Evolutionary conservation across 768 basidiomycete species (phyloP).

Genomic region (Amanita jacksonii): DNA sequence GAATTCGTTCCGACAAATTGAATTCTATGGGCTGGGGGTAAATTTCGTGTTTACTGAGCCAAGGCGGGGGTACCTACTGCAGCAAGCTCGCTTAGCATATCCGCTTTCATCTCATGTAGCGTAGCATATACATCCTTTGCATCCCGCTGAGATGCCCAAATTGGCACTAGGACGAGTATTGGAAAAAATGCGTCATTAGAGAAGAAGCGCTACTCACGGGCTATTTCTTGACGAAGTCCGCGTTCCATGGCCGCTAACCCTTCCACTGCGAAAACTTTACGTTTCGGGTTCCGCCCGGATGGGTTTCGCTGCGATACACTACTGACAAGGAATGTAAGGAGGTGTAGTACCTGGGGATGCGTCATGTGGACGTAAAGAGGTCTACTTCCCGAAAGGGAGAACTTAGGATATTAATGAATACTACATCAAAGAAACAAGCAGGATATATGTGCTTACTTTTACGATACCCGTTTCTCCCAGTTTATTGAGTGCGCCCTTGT

Average conservation of each 20-base stretch:
- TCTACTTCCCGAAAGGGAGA: constrained; percentile 26
- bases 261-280: constrained; percentile 58
- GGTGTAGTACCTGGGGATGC: constrained; percentile 56
- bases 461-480: constrained; percentile 27
- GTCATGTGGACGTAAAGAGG: constrained; percentile 50
- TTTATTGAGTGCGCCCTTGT: constrained; percentile 39
- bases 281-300: constrained; percentile 64
- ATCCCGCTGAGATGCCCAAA: constrained; percentile 45
- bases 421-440: neutral
- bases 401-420: constrained; percentile 19
- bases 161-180: constrained; percentile 31
- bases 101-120: constrained; percentile 57
- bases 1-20: constrained; percentile 62
- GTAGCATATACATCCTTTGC: constrained; percentile 36
- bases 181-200: constrained; percentile 2
- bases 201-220: constrained; percentile 21
- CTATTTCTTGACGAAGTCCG: constrained; percentile 32
- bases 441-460: constrained; percentile 15
- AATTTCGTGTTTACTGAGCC: neutral
- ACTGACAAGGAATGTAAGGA: constrained; percentile 60
- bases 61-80: constrained; percentile 31
- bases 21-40: constrained; percentile 31
- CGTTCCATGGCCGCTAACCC: constrained; percentile 43
- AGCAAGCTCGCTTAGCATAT: constrained; percentile 61
- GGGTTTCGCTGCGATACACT: constrained; percentile 62